phyloP scores from a whole-genome alignment of 2,329 filamentous ascomycete species.

The Arthrobotrys musiformis region DNA sequence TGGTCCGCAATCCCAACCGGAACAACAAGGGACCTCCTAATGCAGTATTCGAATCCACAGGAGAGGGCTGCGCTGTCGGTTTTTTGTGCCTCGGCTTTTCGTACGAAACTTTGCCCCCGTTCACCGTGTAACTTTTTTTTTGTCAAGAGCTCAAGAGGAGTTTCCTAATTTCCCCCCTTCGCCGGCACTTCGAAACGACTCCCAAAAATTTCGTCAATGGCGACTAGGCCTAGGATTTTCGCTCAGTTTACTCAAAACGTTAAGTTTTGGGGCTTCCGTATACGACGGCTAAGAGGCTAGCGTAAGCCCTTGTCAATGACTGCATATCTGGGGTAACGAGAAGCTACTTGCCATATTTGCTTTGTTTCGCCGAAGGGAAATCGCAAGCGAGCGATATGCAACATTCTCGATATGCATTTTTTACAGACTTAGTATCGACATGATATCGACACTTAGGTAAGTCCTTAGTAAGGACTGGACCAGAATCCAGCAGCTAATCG shows the following conservation, averaged over 20 bases:
- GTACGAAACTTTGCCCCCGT: conserved; percentile 2
- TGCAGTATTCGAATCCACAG: conserved; percentile 11
- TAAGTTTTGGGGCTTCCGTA: not conserved
- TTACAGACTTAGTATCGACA: too few species aligned
- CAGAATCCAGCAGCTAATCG: not conserved
- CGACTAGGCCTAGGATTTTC: not conserved
- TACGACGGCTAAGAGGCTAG: not conserved
- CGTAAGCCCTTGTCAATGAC: not conserved
- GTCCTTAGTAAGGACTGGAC: not conserved
- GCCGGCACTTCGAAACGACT: not conserved
- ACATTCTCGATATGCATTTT: not conserved
- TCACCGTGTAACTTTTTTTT: not conserved
- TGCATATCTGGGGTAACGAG: not conserved
- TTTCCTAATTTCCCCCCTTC: too few species aligned
- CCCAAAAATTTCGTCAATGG: not conserved
- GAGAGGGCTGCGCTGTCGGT: too few species aligned
- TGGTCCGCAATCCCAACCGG: conserved; percentile 36
- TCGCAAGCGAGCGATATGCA: not conserved
- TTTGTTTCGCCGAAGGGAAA: not conserved
- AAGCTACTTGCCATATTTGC: not conserved
- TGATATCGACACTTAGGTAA: not conserved
- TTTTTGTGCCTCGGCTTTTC: conserved; percentile 23
- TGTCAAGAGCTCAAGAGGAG: too few species aligned
- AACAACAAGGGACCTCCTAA: conserved; percentile 37
- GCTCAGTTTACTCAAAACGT: not conserved